A percentile compares a stretch with the other conserved stretches of the same genome.
These are phyloP conservation scores for Alternaria arborescens DNA, from an alignment of 2,329 filamentous ascomycete genomes.

Conservation along the genomic window DNA sequence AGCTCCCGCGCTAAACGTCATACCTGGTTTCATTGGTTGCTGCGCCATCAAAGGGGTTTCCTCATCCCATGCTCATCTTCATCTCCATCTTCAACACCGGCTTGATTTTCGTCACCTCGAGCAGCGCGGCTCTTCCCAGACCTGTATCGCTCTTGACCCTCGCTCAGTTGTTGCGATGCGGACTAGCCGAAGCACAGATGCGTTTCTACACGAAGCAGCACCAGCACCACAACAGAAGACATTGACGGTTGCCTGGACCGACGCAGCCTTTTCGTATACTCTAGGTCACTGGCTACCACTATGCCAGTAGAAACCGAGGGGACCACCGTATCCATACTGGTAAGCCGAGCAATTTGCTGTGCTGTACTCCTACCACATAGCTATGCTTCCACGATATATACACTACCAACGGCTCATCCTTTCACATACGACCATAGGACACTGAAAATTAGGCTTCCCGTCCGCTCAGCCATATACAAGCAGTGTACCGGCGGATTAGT, in stretches of 20 bases:
- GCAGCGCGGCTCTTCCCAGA: neutral
- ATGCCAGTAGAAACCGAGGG: neutral
- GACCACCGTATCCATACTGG: neutral
- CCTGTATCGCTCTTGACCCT: neutral
- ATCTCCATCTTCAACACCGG: neutral
- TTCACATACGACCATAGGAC: neutral
- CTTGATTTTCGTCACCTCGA: neutral
- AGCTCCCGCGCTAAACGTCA: conserved; percentile 21
- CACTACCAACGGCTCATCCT: accelerated
- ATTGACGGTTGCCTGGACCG: neutral
- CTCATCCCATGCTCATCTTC: neutral
- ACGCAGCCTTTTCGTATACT: neutral
- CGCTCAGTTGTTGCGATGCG: neutral
- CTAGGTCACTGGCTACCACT: neutral
- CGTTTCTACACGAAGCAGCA: neutral
- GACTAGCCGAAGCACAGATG: neutral
- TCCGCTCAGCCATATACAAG: neutral
- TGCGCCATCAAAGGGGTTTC: conserved; percentile 12
- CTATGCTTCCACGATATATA: neutral
- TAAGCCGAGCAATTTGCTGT: accelerated
- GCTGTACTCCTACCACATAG: neutral
- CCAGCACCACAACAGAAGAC: neutral
- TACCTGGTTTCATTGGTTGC: conserved; percentile 18
- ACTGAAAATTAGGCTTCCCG: neutral
- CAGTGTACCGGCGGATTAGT: neutral